phyloP scores from a whole-genome alignment of 129 eudicot genomes.

The Calendula officinalis region DNA sequence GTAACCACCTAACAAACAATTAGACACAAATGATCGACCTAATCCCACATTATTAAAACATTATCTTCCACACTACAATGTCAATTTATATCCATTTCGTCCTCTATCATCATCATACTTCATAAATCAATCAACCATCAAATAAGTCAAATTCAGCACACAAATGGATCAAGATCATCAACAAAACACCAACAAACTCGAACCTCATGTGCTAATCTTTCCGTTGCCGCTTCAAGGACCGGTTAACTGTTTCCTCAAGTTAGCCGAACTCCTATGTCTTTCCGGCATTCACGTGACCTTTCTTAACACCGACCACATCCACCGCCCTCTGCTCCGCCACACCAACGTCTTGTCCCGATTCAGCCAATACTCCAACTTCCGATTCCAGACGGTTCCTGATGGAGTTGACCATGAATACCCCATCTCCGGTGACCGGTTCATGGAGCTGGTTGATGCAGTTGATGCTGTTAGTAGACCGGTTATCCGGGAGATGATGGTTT shows the following conservation, averaged over 20 bases:
- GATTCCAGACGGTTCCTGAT: slow-evolving; percentile 32
- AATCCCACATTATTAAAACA: too few relatives aligned
- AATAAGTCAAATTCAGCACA: neutral
- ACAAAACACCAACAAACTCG: neutral
- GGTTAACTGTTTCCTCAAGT: slow-evolving; percentile 55
- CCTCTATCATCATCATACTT: neutral
- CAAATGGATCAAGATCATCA: slow-evolving; percentile 28
- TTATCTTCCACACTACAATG: too few relatives aligned
- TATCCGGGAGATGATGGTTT: slow-evolving; percentile 34
- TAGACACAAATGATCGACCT: neutral
- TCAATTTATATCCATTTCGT: neutral
- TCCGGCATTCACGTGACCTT: slow-evolving; percentile 53
- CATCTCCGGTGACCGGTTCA: slow-evolving; percentile 25
- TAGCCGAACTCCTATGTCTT: slow-evolving; percentile 61
- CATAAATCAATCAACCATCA: too few relatives aligned
- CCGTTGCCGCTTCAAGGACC: slow-evolving; percentile 70
- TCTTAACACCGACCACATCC: slow-evolving; percentile 51
- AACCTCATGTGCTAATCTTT: slow-evolving; percentile 62
- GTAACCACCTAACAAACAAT: neutral
- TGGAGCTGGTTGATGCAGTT: slow-evolving; percentile 32
- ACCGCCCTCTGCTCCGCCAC: slow-evolving; percentile 51
- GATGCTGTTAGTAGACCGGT: slow-evolving; percentile 25
- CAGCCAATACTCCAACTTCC: slow-evolving; percentile 35
- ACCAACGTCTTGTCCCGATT: slow-evolving; percentile 44
- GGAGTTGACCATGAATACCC: slow-evolving; percentile 37